phyloP scores from a whole-genome alignment of 202 grass and related monocot species.

The Hordeum pubiflorum region DNA sequence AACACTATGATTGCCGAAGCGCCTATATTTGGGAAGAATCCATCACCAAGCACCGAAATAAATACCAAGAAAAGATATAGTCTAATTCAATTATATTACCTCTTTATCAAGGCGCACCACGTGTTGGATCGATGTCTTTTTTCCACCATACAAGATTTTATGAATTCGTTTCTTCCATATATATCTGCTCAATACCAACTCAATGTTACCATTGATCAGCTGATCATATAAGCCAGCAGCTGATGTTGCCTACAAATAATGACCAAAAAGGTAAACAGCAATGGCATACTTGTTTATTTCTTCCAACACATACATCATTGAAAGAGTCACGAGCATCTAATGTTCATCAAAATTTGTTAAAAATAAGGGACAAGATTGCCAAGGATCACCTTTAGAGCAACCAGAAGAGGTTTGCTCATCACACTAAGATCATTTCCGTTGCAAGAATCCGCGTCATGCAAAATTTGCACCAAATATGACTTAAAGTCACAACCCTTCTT shows the following conservation, averaged over 20 bases:
- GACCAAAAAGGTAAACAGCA: not conserved
- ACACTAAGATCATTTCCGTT: constrained; percentile 54
- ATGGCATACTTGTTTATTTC: not conserved
- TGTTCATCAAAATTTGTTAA: not conserved
- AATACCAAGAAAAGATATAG: not conserved
- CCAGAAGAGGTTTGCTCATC: constrained; percentile 54
- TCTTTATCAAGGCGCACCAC: constrained; percentile 51
- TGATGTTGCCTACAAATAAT: constrained; percentile 49
- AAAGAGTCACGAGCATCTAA: not conserved
- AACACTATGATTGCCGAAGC: not conserved
- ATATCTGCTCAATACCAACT: constrained; percentile 53
- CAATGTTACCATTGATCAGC: constrained; percentile 39
- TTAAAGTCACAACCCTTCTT: constrained; percentile 49
- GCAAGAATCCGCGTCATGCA: constrained; percentile 47
- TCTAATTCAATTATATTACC: constrained; percentile 36
- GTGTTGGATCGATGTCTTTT: constrained; percentile 54
- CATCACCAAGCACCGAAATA: constrained; percentile 6
- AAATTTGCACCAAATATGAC: constrained; percentile 58
- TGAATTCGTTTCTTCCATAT: constrained; percentile 69
- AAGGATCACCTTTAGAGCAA: constrained; percentile 63
- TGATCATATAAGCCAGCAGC: constrained; percentile 65
- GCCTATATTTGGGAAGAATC: no score
- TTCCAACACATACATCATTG: constrained; percentile 5
- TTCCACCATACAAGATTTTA: constrained; percentile 46
- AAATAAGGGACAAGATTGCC: not conserved